Percentiles rank a stretch among this genome's conserved stretches.
These are phyloP conservation scores for Nemania serpens DNA, from an alignment of 2,329 filamentous ascomycete genomes.

Conservation along the genomic window DNA sequence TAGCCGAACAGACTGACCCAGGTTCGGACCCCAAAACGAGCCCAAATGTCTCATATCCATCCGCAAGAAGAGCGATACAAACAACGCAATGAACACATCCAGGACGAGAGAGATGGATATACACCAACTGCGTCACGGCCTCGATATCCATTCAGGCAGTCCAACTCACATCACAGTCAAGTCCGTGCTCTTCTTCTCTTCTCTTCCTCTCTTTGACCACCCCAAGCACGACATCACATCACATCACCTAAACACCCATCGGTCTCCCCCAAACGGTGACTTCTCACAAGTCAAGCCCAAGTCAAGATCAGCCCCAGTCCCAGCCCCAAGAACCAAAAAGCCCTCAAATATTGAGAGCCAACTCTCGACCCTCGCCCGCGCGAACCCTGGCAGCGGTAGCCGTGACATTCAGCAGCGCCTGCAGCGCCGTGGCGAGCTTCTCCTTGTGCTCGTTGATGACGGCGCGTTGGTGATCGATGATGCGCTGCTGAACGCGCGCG, in stretches of 20 bases:
- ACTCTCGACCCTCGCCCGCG: background rate
- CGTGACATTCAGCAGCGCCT: constrained; percentile 11
- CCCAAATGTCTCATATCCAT: background rate
- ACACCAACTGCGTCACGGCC: constrained; percentile 3
- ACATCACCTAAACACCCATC: too few relatives aligned
- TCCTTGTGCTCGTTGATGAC: constrained; percentile 19
- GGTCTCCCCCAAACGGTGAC: too few relatives aligned
- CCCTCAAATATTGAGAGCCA: constrained; percentile 16
- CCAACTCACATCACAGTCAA: too few relatives aligned
- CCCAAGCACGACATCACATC: too few relatives aligned
- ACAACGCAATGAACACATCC: background rate
- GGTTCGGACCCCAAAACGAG: background rate
- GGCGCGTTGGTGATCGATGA: constrained; percentile 22
- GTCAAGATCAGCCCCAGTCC: too few relatives aligned
- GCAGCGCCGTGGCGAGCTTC: constrained; percentile 7
- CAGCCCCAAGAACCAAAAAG: background rate
- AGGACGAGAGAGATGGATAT: background rate
- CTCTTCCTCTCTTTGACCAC: too few relatives aligned
- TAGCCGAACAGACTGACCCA: background rate
- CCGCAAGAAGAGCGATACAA: background rate
- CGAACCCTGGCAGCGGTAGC: background rate
- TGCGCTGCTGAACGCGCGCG: constrained; percentile 21
- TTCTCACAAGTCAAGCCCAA: too few relatives aligned
- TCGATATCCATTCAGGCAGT: too few relatives aligned
- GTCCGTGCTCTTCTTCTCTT: too few relatives aligned